phyloP scores from a whole-genome alignment of 2,329 filamentous ascomycete genomes.

The Aspergillus felis region DNA sequence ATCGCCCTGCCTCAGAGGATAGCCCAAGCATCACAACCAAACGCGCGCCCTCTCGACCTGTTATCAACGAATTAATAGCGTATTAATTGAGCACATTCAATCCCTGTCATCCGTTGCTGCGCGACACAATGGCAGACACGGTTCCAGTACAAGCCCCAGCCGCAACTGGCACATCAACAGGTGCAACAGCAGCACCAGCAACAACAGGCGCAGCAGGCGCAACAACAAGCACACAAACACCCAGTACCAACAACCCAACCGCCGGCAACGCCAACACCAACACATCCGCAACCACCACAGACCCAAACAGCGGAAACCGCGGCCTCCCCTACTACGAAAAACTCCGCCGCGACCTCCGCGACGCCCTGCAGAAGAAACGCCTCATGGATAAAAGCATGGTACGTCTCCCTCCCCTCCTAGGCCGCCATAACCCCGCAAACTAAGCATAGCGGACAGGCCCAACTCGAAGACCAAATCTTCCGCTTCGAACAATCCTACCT shows the following conservation, averaged over 20 bases:
- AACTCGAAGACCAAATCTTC: constrained; percentile 75
- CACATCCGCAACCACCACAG: constrained; percentile 16
- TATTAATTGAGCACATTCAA: not conserved
- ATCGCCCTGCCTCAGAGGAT: not conserved
- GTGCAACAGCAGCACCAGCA: constrained; percentile 12
- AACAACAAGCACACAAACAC: constrained; percentile 14
- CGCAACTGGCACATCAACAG: constrained; percentile 13
- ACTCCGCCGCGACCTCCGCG: constrained; percentile 62
- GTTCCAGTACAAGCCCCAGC: constrained; percentile 15
- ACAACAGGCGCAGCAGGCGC: constrained; percentile 11
- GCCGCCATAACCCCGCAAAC: constrained; percentile 8
- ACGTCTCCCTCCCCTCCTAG: too few species aligned
- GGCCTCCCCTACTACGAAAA: constrained; percentile 68
- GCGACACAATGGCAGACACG: constrained; percentile 27
- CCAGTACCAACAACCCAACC: constrained; percentile 12
- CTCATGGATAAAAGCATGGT: constrained; percentile 59
- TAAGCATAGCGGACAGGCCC: constrained; percentile 38
- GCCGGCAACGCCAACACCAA: constrained; percentile 15
- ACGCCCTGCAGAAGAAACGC: constrained; percentile 63
- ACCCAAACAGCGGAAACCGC: constrained; percentile 32
- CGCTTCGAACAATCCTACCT: constrained; percentile 83
- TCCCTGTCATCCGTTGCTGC: not conserved
- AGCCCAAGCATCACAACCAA: not conserved
- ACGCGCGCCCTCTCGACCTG: not conserved
- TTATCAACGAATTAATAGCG: not conserved